These are phyloP conservation scores for Sporothrix brunneoviolacea DNA, from an alignment of 2,329 filamentous ascomycete species.

Conservation along the genomic window DNA sequence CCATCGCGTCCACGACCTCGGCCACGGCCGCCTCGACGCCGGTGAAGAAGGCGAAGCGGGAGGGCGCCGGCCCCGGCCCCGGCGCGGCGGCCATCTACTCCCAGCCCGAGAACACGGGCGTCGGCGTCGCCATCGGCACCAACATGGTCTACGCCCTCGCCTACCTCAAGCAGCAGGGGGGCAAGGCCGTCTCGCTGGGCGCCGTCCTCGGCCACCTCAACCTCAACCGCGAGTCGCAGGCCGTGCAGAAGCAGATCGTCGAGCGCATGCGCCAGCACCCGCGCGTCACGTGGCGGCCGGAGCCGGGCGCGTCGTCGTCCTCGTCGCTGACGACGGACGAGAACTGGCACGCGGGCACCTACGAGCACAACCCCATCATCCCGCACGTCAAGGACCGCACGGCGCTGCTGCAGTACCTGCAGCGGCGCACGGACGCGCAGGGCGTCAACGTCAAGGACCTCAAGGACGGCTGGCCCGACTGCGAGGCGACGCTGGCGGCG, in stretches of 20 bases:
- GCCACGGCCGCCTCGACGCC: constrained; percentile 53
- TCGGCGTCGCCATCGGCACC: constrained; percentile 74
- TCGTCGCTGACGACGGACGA: constrained; percentile 7
- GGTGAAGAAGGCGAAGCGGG: constrained; percentile 55
- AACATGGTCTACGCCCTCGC: constrained; percentile 83
- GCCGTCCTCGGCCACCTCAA: constrained; percentile 78
- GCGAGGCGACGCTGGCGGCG: constrained; percentile 67
- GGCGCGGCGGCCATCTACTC: constrained; percentile 54
- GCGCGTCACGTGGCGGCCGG: constrained; percentile 50
- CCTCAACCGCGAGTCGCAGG: constrained; percentile 55
- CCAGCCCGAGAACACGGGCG: constrained; percentile 68
- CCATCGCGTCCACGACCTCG: constrained; percentile 42
- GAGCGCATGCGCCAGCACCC: constrained; percentile 61
- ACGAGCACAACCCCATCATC: constrained; percentile 76
- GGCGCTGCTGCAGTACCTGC: constrained; percentile 73
- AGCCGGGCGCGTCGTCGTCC: constrained; percentile 43
- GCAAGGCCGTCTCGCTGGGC: constrained; percentile 60
- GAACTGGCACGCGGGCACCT: constrained; percentile 61
- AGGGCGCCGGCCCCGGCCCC: not conserved
- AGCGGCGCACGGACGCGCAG: constrained; percentile 71
- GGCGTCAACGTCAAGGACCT: constrained; percentile 82
- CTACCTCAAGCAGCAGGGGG: constrained; percentile 68
- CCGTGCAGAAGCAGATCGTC: constrained; percentile 57
- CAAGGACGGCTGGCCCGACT: constrained; percentile 91
- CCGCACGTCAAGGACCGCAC: constrained; percentile 69